phyloP scores from a whole-genome alignment of 2,329 filamentous ascomycete genomes.

The Alternaria alternata region DNA sequence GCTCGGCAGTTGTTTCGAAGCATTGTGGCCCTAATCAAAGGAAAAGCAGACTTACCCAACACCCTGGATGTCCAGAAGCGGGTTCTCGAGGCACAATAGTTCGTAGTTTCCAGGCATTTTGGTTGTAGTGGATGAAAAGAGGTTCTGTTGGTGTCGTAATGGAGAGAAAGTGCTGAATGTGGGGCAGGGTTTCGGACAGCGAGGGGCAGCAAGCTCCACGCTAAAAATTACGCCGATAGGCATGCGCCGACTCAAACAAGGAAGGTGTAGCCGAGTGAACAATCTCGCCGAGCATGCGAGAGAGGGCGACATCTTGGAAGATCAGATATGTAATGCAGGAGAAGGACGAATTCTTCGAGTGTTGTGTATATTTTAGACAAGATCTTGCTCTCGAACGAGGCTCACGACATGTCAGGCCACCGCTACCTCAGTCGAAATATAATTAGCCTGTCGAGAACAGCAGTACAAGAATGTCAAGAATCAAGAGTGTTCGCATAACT shows the following conservation, averaged over 20 bases:
- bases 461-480: neutral
- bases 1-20: conserved; percentile 7
- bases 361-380: neutral
- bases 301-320: neutral
- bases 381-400: neutral
- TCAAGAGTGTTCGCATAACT: neutral
- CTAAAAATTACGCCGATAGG: conserved; percentile 19
- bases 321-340: neutral
- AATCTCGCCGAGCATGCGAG: neutral
- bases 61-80: conserved; percentile 96
- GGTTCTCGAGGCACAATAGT: conserved; percentile 95
- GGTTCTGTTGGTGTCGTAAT: conserved; percentile 24
- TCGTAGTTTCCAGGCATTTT: conserved; percentile 86
- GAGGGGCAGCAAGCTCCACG: conserved; percentile 25
- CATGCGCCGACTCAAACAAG: conserved; percentile 2
- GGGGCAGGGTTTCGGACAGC: conserved; percentile 27
- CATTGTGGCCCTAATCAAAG: neutral
- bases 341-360: neutral
- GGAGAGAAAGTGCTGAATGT: conserved; percentile 25
- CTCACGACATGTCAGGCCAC: neutral
- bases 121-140: conserved; percentile 13
- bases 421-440: neutral
- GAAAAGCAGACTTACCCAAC: conserved; percentile 60
- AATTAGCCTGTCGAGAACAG: neutral
- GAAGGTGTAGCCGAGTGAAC: conserved; percentile 13